These are phyloP conservation scores for Plasmopara viticola DNA, from an alignment of 352 stramenopile species.

Conservation along the genomic window DNA sequence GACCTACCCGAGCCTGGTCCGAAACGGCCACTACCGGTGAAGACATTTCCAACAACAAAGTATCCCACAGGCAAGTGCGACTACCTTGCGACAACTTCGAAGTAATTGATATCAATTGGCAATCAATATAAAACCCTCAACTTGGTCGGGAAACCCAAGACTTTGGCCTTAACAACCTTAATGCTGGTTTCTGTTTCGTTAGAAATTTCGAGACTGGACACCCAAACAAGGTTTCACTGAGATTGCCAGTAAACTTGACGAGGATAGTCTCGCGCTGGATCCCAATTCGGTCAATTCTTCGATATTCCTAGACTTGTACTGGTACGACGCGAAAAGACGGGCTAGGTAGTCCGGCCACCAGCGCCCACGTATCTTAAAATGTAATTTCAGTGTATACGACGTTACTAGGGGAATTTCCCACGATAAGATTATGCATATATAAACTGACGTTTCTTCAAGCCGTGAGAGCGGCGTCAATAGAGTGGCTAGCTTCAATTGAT, in stretches of 20 bases:
- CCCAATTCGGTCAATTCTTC: conserved; percentile 8
- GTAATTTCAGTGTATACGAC: neutral
- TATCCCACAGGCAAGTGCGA: neutral
- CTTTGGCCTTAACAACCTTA: neutral
- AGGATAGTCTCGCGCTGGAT: conserved; percentile 19
- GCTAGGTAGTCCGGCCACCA: conserved; percentile 8
- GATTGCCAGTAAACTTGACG: conserved; percentile 6
- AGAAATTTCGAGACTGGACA: conserved; percentile 14
- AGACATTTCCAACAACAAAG: conserved; percentile 5
- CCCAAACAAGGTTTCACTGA: conserved; percentile 1
- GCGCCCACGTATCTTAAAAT: neutral
- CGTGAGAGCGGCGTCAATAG: neutral
- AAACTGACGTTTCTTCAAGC: neutral
- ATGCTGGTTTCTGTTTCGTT: conserved; percentile 4
- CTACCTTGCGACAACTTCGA: too few relatives aligned
- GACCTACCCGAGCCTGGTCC: conserved; percentile 15
- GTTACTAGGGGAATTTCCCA: neutral
- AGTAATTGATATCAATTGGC: too few relatives aligned
- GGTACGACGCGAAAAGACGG: conserved; percentile 14
- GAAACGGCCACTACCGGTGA: neutral
- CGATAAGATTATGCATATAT: neutral
- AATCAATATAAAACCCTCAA: too few relatives aligned
- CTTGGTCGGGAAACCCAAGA: neutral
- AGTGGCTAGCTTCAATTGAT: neutral
- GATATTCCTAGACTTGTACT: conserved; percentile 4